Conservation (phyloP, 768 basidiomycete species). For the Leccinum longicurvipes region DNA sequence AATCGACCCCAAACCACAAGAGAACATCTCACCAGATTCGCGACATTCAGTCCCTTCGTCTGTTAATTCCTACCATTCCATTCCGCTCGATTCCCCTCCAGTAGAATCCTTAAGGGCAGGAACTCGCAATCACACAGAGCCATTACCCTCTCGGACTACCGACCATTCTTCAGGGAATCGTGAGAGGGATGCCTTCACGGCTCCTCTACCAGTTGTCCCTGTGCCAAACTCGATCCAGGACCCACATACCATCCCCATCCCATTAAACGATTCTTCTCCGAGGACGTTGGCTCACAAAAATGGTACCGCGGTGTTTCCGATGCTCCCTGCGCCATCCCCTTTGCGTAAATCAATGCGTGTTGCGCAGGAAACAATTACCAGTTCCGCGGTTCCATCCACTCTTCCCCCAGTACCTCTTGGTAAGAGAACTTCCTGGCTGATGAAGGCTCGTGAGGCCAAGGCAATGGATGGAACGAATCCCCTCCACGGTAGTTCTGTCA, state of each 20-base stretch:
- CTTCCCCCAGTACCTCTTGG: conserved; percentile 41
- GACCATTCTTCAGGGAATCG: conserved; percentile 2
- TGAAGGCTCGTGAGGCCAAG: conserved; percentile 71
- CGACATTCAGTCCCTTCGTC: conserved; percentile 27
- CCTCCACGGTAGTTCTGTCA: conserved; percentile 17
- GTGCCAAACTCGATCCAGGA: conserved; percentile 5
- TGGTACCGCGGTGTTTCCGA: conserved; percentile 48
- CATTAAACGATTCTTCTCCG: conserved; percentile 34
- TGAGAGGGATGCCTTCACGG: conserved; percentile 23
- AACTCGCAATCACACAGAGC: conserved; percentile 16
- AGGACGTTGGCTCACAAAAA: conserved; percentile 35
- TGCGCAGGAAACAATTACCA: conserved; percentile 42
- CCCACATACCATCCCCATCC: conserved; percentile 29
- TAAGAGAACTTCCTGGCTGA: conserved; percentile 79
- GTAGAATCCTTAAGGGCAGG: background rate
- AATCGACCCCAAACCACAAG: conserved; percentile 5
- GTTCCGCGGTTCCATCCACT: conserved; percentile 32
- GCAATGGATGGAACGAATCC: conserved; percentile 52
- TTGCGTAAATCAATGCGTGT: conserved; percentile 64
- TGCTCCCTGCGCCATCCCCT: conserved; percentile 66
- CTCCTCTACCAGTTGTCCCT: conserved; percentile 19
- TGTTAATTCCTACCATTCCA: conserved; percentile 36
- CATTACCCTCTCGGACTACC: conserved; percentile 11
- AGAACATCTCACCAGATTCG: conserved; percentile 15
- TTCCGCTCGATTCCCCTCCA: conserved; percentile 37